These are phyloP conservation scores for Exophiala sideris DNA, from an alignment of 2,329 filamentous ascomycete species.

Conservation along the genomic window DNA sequence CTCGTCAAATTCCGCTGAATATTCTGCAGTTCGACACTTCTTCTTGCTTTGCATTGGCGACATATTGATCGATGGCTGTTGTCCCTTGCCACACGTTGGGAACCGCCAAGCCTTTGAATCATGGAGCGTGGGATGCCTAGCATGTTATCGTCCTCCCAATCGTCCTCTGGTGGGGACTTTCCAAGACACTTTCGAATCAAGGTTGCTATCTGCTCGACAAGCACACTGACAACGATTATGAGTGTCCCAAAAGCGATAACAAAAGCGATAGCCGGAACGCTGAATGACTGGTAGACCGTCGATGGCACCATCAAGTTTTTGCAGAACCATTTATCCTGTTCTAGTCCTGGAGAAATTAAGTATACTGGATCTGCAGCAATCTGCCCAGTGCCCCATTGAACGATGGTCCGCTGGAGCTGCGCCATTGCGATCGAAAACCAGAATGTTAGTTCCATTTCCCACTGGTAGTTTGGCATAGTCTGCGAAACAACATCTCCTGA, in stretches of 20 bases:
- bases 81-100: neutral
- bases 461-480: conserved; percentile 20
- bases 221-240: conserved; percentile 9
- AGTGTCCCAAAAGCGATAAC: conserved; percentile 17
- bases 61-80: neutral
- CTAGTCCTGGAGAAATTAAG: conserved; percentile 6
- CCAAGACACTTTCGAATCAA: conserved; percentile 1
- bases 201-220: conserved; percentile 4
- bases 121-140: neutral
- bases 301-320: conserved; percentile 18
- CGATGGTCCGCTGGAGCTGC: conserved; percentile 18
- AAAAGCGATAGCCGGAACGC: conserved; percentile 16
- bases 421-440: conserved; percentile 24
- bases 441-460: conserved; percentile 17
- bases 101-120: neutral
- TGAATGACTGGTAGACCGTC: conserved; percentile 19
- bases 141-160: conserved; percentile 19
- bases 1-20: too few relatives aligned
- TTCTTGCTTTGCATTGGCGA: too few relatives aligned
- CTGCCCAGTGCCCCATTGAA: conserved; percentile 19
- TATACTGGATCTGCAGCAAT: conserved; percentile 15
- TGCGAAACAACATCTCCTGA: conserved; percentile 10
- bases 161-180: neutral
- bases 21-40: too few relatives aligned
- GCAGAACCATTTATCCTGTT: conserved; percentile 22